Percentiles rank a stretch among this genome's conserved stretches.
Evolutionary conservation across 169 alveolate genomes (phyloP).

Genomic region (Cryptosporidium felis): DNA sequence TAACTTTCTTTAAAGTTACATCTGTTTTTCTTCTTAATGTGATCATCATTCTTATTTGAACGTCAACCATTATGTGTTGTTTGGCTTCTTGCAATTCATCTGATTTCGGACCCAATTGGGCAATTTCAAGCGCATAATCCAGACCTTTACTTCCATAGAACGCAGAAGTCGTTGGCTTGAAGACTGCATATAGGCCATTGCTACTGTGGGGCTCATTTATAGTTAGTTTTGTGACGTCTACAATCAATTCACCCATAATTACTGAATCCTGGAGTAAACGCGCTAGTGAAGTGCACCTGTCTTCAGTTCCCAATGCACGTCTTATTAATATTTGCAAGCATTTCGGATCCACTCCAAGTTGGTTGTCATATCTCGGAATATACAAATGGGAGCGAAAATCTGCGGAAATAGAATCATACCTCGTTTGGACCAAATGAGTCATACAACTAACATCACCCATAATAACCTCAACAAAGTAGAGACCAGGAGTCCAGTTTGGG

Average conservation of each 20-base stretch:
- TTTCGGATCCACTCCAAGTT: conserved; percentile 65
- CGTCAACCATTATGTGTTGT: conserved; percentile 53
- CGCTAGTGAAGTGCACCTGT: conserved; percentile 61
- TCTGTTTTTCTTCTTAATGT: conserved; percentile 64
- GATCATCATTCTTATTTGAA: conserved; percentile 66
- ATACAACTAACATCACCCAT: conserved; percentile 71
- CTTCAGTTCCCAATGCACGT: conserved; percentile 70
- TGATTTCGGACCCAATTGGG: conserved; percentile 68
- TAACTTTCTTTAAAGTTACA: conserved; percentile 59
- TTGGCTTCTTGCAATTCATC: conserved; percentile 68
- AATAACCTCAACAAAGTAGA: conserved; percentile 61
- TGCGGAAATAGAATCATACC: conserved; percentile 59
- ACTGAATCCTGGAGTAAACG: conserved; percentile 66
- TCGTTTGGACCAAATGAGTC: conserved; percentile 67
- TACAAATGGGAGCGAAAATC: conserved; percentile 67
- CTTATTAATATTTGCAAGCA: conserved; percentile 68
- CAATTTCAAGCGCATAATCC: conserved; percentile 65
- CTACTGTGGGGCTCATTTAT: conserved; percentile 67
- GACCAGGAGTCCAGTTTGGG: conserved; percentile 66
- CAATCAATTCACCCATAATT: conserved; percentile 65
- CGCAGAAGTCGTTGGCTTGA: conserved; percentile 66
- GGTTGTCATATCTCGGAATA: conserved; percentile 67
- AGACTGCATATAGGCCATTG: conserved; percentile 67
- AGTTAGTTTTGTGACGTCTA: conserved; percentile 53
- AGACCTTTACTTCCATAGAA: conserved; percentile 65